Conservation (phyloP, 23 red algal genomes). For the Pyropia yezoensis region DNA sequence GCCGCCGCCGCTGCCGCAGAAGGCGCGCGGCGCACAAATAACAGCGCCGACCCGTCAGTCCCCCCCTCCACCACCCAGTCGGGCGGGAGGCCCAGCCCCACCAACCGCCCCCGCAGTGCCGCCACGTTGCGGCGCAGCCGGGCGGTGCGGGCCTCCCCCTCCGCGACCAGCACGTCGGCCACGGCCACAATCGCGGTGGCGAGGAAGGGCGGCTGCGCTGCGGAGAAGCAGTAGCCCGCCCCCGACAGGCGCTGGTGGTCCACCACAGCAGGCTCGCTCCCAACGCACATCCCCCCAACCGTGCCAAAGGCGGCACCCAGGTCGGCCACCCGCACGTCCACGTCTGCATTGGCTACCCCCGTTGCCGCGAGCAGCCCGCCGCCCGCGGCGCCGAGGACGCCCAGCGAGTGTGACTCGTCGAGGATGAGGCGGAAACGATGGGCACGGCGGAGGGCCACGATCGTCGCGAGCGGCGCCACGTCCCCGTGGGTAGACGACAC, state of each 20-base stretch:
- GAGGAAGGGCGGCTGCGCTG: conserved; percentile 93
- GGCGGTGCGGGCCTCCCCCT: conserved; percentile 21
- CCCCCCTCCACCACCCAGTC: conserved; percentile 49
- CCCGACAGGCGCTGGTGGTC: conserved; percentile 88
- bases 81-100: neutral
- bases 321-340: conserved; percentile 75
- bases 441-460: conserved; percentile 51
- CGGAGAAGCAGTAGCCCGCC: conserved; percentile 97
- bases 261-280: conserved; percentile 48
- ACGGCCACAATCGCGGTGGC: conserved; percentile 62
- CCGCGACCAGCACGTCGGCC: conserved; percentile 34
- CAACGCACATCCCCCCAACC: conserved; percentile 83
- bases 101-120: conserved; percentile 19
- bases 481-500: conserved; percentile 61
- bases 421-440: conserved; percentile 80
- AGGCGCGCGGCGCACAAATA: conserved; percentile 38
- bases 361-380: conserved; percentile 71
- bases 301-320: conserved; percentile 73
- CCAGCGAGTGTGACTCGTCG: conserved; percentile 82
- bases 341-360: conserved; percentile 21
- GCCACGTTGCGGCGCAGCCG: conserved; percentile 38
- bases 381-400: conserved; percentile 66
- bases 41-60: conserved; percentile 43
- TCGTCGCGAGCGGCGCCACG: conserved; percentile 51
- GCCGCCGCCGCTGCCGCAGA: conserved; percentile 1